phyloP scores from a whole-genome alignment of 768 basidiomycete species.

The Panellus pusillus region DNA sequence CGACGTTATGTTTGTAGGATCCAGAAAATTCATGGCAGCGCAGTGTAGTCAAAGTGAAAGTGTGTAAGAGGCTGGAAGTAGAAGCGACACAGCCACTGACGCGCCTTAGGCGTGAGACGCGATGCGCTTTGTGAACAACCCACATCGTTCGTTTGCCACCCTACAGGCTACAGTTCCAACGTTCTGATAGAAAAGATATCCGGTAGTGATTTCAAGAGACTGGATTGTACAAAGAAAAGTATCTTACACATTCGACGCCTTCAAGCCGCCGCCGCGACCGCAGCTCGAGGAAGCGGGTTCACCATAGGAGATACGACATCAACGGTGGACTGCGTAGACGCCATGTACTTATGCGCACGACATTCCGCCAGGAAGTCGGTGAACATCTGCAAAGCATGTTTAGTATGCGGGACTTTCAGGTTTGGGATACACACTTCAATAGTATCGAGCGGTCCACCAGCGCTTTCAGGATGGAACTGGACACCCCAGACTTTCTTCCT shows the following conservation, averaged over 20 bases:
- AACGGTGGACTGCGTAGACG: conserved; percentile 22
- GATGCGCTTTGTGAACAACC: no score
- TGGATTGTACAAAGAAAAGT: neutral
- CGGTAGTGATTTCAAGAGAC: neutral
- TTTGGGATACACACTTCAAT: conserved; percentile 68
- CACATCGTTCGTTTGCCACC: no score
- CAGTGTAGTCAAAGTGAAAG: conserved; percentile 1
- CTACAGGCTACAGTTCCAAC: no score
- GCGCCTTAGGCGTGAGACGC: no score
- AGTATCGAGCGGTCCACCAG: conserved; percentile 97
- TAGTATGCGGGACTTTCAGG: neutral
- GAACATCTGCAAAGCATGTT: conserved; percentile 68
- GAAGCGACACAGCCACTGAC: no score
- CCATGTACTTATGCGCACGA: conserved; percentile 50
- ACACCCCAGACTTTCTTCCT: conserved; percentile 94
- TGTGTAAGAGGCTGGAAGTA: no score
- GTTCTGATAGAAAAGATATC: no score
- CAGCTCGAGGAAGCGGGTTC: conserved; percentile 27
- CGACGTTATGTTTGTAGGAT: conserved; percentile 60
- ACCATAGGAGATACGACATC: conserved; percentile 25
- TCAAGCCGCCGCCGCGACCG: conserved; percentile 32
- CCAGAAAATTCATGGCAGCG: conserved; percentile 63
- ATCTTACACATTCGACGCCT: neutral
- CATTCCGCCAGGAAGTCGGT: conserved; percentile 88
- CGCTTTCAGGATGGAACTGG: conserved; percentile 98